phyloP scores from a whole-genome alignment of 2,329 filamentous ascomycete species.

The Furcasterigmium furcatum region DNA sequence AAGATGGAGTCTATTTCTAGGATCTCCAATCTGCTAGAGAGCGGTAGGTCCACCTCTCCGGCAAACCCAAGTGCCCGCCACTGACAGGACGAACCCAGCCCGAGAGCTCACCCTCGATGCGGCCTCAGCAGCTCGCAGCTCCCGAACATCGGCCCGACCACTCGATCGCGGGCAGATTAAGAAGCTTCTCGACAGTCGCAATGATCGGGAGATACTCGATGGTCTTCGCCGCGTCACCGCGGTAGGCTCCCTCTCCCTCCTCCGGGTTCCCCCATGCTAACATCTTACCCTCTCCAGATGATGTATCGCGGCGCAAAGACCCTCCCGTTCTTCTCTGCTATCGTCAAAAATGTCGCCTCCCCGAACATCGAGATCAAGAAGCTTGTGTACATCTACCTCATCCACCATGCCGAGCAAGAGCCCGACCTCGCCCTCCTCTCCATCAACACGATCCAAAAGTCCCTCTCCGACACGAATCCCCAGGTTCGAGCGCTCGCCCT shows the following conservation, averaged over 20 bases:
- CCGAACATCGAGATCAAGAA: slow-evolving; percentile 95
- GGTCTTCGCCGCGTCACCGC: slow-evolving; percentile 85
- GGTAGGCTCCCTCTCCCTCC: slow-evolving; percentile 54
- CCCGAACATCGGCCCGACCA: slow-evolving; percentile 58
- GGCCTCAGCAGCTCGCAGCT: slow-evolving; percentile 77
- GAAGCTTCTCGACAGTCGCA: slow-evolving; percentile 89
- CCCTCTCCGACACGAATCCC: slow-evolving; percentile 86
- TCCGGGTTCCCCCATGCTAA: slow-evolving; percentile 4
- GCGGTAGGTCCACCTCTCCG: slow-evolving; percentile 55
- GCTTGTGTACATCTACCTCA: slow-evolving; percentile 96
- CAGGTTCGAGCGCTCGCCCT: slow-evolving; percentile 88
- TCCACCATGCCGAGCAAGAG: slow-evolving; percentile 94
- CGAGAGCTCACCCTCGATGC: slow-evolving; percentile 97
- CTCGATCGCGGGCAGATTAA: slow-evolving; percentile 83
- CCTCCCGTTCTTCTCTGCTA: slow-evolving; percentile 90
- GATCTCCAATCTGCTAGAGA: slow-evolving; percentile 92
- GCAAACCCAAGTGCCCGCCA: slow-evolving; percentile 8
- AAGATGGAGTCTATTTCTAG: slow-evolving; percentile 93
- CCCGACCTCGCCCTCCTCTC: slow-evolving; percentile 92
- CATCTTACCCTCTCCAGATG: slow-evolving; percentile 58
- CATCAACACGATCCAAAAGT: slow-evolving; percentile 99
- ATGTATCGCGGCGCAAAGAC: slow-evolving; percentile 91
- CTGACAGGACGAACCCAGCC: slow-evolving; percentile 54
- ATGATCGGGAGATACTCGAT: slow-evolving; percentile 89
- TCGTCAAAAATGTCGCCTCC: slow-evolving; percentile 96